Evolutionary conservation across 768 basidiomycete species (phyloP).

Genomic region (Leucocoprinus birnbaumii): DNA sequence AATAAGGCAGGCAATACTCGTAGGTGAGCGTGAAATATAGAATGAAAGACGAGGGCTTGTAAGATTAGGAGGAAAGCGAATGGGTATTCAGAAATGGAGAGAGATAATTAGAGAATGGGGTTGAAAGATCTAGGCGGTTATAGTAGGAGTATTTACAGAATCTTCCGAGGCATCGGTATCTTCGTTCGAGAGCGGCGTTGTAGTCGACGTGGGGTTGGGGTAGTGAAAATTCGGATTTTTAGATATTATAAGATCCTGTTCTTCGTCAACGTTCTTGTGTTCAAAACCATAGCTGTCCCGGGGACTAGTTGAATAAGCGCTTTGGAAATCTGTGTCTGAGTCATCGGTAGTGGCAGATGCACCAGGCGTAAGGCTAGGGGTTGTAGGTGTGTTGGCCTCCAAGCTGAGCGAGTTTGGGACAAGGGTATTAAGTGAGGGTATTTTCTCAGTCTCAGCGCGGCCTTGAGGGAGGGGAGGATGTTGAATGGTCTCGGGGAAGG

Average conservation of each 20-base stretch:
- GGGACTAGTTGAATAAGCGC: conserved; percentile 78
- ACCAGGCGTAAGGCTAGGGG: conserved; percentile 16
- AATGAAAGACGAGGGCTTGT: conserved; percentile 13
- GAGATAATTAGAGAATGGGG: conserved; percentile 8
- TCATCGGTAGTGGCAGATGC: conserved; percentile 54
- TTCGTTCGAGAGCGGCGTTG: neutral
- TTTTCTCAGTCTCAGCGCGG: conserved; percentile 15
- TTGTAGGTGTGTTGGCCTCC: conserved; percentile 14
- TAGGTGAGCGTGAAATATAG: conserved; percentile 11
- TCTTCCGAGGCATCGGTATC: neutral
- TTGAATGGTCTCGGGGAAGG: conserved; percentile 33
- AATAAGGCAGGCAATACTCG: conserved; percentile 11
- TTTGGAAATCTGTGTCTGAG: conserved; percentile 85
- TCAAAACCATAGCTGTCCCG: conserved; percentile 59
- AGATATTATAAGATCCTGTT: conserved; percentile 3
- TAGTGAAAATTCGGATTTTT: conserved; percentile 1
- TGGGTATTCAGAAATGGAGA: conserved; percentile 10
- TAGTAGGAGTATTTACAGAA: conserved; percentile 5
- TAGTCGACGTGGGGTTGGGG: neutral
- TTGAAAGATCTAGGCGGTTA: neutral
- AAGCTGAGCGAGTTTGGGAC: neutral
- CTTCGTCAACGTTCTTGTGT: conserved; percentile 8
- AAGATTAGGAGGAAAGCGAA: conserved; percentile 11
- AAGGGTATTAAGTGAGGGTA: conserved; percentile 30
- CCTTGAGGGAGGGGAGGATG: conserved; percentile 32